Evolutionary conservation across 768 basidiomycete species (phyloP), one percentile per base, ranked within the genome.

Genomic region (Suillus spraguei): DNA sequence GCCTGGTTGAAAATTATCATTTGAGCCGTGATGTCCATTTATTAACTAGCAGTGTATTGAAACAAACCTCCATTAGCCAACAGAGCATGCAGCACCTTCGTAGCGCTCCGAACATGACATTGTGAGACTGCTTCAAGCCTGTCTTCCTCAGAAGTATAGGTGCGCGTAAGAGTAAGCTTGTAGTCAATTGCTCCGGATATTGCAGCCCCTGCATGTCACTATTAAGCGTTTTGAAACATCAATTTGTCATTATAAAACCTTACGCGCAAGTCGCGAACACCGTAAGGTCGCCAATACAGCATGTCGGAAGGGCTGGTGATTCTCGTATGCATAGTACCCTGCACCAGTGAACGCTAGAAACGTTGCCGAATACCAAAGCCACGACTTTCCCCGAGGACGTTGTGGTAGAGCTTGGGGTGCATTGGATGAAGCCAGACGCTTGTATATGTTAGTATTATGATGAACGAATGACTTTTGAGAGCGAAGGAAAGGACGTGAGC

Each of bases 31-130:
- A 36, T 24, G 22, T 63, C 61, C 32, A 58, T 11, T 22, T 28
- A 14, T 16, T n/a, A 63, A 24, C 47, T 22, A 49, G 36, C 24
- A 49, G 36, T 44, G 33, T 59, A 50, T n/a, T 58, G 60, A 42
- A 33, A 74, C 83, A 61, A 55, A 88, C 93, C 91, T 81, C 95
- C 95, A 69, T 98, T 97, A 7, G 87, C 89, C 60, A 95, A 81
- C 52, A 99, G 80, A n/a, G 94, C 94, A 65, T 83, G 84, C 66
- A 96, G 78, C 46, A 97, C 85, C 62, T 94, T 82, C 61, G 80
- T 72, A 8, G 95, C 95, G 72, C 93, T 95, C 53, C 95, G 84
- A 58, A 77, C 83, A 78, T 99, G 97, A 74, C 95, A 97, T 38
- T 85, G 78, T 16, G 92, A 92, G 67, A 86, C 82, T 3, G 90